Conservation (phyloP, 2,329 filamentous ascomycete genomes). For the Colletotrichum aenigma region DNA sequence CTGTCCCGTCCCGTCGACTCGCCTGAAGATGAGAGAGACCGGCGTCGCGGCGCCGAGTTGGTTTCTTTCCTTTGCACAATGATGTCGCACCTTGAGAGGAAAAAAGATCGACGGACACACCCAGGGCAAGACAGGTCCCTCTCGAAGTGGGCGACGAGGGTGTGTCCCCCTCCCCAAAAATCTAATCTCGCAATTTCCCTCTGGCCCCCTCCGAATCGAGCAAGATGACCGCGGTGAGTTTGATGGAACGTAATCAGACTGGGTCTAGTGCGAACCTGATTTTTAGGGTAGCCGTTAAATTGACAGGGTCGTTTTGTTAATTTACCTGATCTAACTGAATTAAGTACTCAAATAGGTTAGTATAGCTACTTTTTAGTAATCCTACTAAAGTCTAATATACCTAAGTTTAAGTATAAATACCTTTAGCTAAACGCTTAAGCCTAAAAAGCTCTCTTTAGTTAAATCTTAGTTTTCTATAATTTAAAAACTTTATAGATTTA, state of each 20-base stretch:
- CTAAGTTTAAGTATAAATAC: no score
- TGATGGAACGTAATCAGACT: slow-evolving; percentile 3
- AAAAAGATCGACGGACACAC: not conserved
- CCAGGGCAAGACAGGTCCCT: not conserved
- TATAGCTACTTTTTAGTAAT: no score
- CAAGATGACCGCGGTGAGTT: not conserved
- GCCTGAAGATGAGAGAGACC: not conserved
- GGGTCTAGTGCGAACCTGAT: not conserved
- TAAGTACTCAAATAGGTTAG: no score
- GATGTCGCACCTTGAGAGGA: not conserved
- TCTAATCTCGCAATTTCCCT: slow-evolving; percentile 6
- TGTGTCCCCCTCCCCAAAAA: not conserved
- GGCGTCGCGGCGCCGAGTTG: not conserved
- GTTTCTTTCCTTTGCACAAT: not conserved
- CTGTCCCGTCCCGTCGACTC: not conserved
- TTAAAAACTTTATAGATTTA: no score
- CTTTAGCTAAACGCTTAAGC: no score
- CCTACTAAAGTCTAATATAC: no score
- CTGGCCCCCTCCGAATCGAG: not conserved
- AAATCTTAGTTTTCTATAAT: no score
- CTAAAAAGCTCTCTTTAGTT: no score
- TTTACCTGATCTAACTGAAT: no score
- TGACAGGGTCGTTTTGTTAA: no score
- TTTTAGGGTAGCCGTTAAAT: not conserved
- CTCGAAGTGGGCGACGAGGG: not conserved